Conservation (phyloP, 148 eudicot genomes). For the Rhododendron molle region DNA sequence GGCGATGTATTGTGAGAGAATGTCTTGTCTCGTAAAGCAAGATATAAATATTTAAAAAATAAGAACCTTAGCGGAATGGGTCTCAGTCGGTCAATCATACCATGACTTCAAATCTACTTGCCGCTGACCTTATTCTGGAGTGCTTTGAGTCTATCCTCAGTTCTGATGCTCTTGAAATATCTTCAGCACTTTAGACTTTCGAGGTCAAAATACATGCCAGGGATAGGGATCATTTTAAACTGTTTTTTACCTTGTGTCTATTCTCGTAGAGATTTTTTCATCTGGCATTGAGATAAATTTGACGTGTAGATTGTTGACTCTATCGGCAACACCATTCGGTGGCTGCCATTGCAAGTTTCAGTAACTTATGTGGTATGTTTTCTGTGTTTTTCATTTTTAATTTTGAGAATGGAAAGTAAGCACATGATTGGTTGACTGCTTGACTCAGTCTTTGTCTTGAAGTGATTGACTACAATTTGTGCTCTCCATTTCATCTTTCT, state of each 20-base stretch:
- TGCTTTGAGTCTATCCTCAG: neutral
- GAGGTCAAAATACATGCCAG: neutral
- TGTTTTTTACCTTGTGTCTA: neutral
- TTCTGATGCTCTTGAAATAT: neutral
- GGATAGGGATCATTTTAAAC: neutral
- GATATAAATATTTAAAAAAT: no score
- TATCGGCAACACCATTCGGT: neutral
- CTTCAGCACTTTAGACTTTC: neutral
- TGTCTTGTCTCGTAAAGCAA: no score
- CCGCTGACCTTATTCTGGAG: neutral
- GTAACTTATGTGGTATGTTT: neutral
- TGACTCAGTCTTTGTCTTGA: neutral
- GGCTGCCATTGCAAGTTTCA: neutral
- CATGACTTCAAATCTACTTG: neutral
- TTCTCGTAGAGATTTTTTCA: neutral
- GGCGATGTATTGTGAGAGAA: no score
- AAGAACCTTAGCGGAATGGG: no score
- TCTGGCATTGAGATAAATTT: neutral
- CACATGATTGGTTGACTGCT: neutral
- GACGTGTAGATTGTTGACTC: neutral
- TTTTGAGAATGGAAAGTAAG: neutral
- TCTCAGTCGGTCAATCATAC: neutral
- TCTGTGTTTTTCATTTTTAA: neutral
- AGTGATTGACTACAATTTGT: neutral
- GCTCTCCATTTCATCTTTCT: neutral